phyloP scores from a whole-genome alignment of 768 basidiomycete species.

The Xerocomellus dryophilus region DNA sequence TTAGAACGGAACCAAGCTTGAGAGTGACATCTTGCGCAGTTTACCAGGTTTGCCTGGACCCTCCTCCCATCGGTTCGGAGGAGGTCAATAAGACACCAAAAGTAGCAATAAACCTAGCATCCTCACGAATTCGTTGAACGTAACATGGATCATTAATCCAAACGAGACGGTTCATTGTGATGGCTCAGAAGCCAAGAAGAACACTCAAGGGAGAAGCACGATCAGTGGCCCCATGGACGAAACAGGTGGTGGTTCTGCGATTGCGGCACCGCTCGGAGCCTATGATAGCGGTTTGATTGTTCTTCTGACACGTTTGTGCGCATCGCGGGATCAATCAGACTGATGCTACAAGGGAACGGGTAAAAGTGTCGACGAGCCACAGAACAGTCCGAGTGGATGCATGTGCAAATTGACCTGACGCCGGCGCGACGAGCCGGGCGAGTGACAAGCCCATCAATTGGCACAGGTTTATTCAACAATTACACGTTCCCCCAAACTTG shows the following conservation, averaged over 20 bases:
- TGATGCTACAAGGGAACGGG: background rate
- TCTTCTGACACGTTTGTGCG: constrained; percentile 5
- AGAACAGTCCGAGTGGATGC: background rate
- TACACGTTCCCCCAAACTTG: background rate
- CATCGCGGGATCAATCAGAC: constrained; percentile 13
- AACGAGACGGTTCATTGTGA: background rate
- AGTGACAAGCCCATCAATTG: background rate
- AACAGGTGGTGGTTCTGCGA: background rate
- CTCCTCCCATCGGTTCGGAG: background rate
- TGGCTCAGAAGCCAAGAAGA: constrained; percentile 3
- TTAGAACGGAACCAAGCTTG: constrained; percentile 4
- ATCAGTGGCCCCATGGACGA: background rate
- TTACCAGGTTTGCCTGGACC: background rate
- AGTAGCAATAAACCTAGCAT: background rate
- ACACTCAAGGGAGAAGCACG: constrained; percentile 17
- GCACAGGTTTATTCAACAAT: background rate
- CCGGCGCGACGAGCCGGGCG: background rate
- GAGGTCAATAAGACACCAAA: background rate
- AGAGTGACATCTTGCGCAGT: constrained; percentile 1
- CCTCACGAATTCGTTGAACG: background rate
- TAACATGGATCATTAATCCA: constrained; percentile 3
- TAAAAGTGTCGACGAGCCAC: background rate
- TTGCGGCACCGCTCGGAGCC: constrained; percentile 15
- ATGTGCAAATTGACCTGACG: background rate
- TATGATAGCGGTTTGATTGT: background rate